Percentiles rank a stretch among this genome's conserved stretches.
Conservation (phyloP, 768 basidiomycete species). For the Amanita thiersii region DNA sequence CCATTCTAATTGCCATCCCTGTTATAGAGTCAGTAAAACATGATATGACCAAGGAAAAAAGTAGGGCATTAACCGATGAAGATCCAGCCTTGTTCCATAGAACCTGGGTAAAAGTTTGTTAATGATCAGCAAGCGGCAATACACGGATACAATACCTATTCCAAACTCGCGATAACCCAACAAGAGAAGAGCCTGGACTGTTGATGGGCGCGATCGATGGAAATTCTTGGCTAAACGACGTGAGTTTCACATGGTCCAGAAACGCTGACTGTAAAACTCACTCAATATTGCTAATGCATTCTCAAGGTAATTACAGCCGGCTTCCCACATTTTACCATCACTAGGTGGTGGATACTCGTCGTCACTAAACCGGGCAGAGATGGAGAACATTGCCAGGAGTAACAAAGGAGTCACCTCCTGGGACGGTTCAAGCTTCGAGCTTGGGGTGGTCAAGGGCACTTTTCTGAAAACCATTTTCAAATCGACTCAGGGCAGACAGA, state of each 20-base stretch:
- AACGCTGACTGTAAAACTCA: conserved; percentile 19
- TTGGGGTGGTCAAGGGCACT: conserved; percentile 5
- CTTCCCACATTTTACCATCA: conserved; percentile 61
- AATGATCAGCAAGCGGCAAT: neutral
- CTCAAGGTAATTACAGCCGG: conserved; percentile 55
- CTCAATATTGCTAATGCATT: conserved; percentile 59
- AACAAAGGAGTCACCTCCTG: conserved; percentile 63
- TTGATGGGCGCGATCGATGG: conserved; percentile 62
- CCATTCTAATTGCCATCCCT: conserved; percentile 76
- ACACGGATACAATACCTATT: conserved; percentile 32
- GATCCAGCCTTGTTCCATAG: conserved; percentile 83
- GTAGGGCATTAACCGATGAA: conserved; percentile 47
- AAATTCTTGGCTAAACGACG: conserved; percentile 45
- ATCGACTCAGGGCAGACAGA: neutral
- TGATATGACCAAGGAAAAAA: conserved; percentile 3
- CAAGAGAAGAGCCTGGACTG: conserved; percentile 74
- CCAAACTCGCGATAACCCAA: conserved; percentile 83
- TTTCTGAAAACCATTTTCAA: conserved; percentile 10
- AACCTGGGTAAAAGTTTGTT: conserved; percentile 24
- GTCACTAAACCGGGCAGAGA: conserved; percentile 66
- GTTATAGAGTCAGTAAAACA: conserved; percentile 6
- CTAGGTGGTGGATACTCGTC: conserved; percentile 35
- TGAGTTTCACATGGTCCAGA: neutral
- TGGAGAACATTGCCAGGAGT: conserved; percentile 73
- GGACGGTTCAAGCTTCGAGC: conserved; percentile 33